Percentiles rank a stretch among this genome's conserved stretches.
Conservation (phyloP, 176 grass and related monocot species). For the Elaeis guineensis region DNA sequence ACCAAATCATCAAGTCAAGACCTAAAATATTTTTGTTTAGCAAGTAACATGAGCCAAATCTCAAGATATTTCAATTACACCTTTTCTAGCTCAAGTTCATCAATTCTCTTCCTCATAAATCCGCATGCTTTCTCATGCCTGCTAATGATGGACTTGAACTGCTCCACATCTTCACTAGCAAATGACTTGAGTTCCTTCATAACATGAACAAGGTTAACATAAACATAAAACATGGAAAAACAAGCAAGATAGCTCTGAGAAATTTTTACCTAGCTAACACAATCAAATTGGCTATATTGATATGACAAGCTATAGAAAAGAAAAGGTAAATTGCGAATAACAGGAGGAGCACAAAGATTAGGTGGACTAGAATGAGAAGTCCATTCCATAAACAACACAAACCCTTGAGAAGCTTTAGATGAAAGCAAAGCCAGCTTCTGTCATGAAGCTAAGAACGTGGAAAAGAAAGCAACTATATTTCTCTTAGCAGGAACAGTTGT, state of each 20-base stretch:
- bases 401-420: too few relatives aligned
- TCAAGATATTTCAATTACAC: conserved; percentile 23
- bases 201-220: conserved; percentile 13
- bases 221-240: conserved; percentile 4
- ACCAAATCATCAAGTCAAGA: conserved; percentile 9
- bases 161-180: conserved; percentile 28
- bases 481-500: too few relatives aligned
- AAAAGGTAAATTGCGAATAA: too few relatives aligned
- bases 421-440: too few relatives aligned
- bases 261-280: background rate
- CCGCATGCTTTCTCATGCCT: conserved; percentile 41
- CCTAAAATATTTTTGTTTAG: too few relatives aligned
- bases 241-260: background rate
- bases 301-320: too few relatives aligned
- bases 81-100: conserved; percentile 71
- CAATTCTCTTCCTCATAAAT: conserved; percentile 33
- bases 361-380: too few relatives aligned
- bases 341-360: too few relatives aligned
- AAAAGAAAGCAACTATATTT: too few relatives aligned
- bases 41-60: background rate
- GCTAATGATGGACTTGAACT: conserved; percentile 36
- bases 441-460: too few relatives aligned
- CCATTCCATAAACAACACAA: too few relatives aligned
- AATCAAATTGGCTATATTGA: too few relatives aligned
- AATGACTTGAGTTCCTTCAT: conserved; percentile 54